phyloP scores from a whole-genome alignment of 1,284 basidiomycete genomes.

The Cryptococcus jaspeensis region DNA sequence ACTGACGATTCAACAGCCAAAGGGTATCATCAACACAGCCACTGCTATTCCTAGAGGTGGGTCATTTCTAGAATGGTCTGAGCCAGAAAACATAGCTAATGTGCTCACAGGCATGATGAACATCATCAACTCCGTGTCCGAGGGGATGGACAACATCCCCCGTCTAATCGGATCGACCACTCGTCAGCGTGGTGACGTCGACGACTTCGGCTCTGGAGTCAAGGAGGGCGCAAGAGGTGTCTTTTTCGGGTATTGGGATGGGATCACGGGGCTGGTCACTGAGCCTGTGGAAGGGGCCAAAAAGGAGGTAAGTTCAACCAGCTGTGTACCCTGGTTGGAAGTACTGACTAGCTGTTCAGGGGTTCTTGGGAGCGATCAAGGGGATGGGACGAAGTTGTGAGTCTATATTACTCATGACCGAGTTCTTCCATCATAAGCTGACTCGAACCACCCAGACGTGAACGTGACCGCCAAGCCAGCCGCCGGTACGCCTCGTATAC shows the following conservation, averaged over 20 bases:
- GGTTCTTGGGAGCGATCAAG: slow-evolving; percentile 56
- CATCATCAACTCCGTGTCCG: slow-evolving; percentile 41
- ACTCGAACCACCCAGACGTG: slow-evolving; percentile 30
- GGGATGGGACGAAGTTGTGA: slow-evolving; percentile 57
- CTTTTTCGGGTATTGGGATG: slow-evolving; percentile 56
- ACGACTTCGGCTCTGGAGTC: slow-evolving; percentile 54
- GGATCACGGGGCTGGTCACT: slow-evolving; percentile 58
- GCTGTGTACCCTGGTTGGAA: background rate
- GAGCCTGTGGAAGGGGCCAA: slow-evolving; percentile 57
- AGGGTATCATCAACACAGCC: slow-evolving; percentile 56
- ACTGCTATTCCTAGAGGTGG: slow-evolving; percentile 28
- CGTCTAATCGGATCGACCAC: slow-evolving; percentile 55
- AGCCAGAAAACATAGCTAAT: background rate
- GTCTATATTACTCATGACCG: slow-evolving; percentile 21
- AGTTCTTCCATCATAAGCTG: slow-evolving; percentile 9
- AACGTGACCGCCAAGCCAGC: slow-evolving; percentile 56
- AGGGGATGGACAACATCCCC: slow-evolving; percentile 42
- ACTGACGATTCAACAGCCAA: slow-evolving; percentile 22
- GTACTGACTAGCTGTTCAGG: slow-evolving; percentile 36
- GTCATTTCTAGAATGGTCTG: background rate
- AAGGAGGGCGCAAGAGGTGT: slow-evolving; percentile 54
- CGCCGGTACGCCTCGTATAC: slow-evolving; percentile 29
- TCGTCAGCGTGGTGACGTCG: slow-evolving; percentile 52
- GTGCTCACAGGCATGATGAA: slow-evolving; percentile 51
- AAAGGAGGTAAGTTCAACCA: slow-evolving; percentile 50